Evolutionary conservation across 208 protist species (phyloP).

Genomic region (Trypanosomatidae sp.): DNA sequence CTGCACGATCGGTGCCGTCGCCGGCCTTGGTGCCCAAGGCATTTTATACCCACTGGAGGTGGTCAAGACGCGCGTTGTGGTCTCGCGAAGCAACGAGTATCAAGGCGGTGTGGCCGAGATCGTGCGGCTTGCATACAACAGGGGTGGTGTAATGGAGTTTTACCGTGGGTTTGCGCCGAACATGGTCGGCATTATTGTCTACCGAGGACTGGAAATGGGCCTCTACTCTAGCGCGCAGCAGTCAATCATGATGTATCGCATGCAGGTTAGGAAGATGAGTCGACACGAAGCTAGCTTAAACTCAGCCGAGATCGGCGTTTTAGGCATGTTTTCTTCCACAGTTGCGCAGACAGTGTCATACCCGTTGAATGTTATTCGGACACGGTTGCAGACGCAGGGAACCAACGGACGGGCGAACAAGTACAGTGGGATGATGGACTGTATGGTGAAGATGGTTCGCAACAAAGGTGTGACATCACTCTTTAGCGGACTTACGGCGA

Average conservation of each 20-base stretch:
- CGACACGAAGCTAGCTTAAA: conserved; percentile 68
- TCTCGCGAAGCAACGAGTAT: conserved; percentile 73
- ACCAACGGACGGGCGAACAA: conserved; percentile 71
- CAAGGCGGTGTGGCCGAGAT: conserved; percentile 65
- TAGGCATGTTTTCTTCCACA: conserved; percentile 79
- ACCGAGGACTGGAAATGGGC: conserved; percentile 89
- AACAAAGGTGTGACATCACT: conserved; percentile 76
- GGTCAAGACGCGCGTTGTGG: conserved; percentile 88
- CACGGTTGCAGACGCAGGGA: conserved; percentile 88
- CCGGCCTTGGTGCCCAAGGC: conserved; percentile 85
- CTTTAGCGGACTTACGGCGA: conserved; percentile 88
- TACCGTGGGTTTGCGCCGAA: conserved; percentile 84
- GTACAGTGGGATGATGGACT: conserved; percentile 89
- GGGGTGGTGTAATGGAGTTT: conserved; percentile 78
- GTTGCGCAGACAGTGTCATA: conserved; percentile 90
- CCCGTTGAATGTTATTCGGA: conserved; percentile 90
- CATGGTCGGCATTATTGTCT: conserved; percentile 87
- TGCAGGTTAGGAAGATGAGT: conserved; percentile 55
- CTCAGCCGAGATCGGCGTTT: conserved; percentile 63
- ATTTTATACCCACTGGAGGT: conserved; percentile 91
- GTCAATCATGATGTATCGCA: conserved; percentile 84
- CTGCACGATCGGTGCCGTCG: conserved; percentile 80
- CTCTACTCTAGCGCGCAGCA: conserved; percentile 88
- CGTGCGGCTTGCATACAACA: conserved; percentile 52
- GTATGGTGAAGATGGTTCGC: conserved; percentile 80